Percentiles rank a stretch among this genome's conserved stretches.
Evolutionary conservation across 108 stramenopile species (phyloP).

Genomic region (Stephanodiscus triporus): DNA sequence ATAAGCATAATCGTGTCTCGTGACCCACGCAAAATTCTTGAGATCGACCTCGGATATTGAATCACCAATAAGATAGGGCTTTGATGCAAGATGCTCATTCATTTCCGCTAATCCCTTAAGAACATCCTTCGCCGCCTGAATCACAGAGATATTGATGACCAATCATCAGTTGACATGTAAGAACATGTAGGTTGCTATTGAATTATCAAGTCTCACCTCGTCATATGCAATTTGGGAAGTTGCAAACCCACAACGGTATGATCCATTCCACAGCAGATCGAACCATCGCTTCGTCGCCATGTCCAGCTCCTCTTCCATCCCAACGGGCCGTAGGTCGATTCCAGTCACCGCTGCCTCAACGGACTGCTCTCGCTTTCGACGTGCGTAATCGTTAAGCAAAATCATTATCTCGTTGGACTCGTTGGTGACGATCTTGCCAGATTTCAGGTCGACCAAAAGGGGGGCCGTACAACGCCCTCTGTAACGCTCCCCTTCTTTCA

Average conservation of each 20-base stretch:
- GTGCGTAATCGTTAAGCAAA: constrained; percentile 70
- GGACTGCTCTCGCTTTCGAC: constrained; percentile 22
- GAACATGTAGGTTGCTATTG: not conserved
- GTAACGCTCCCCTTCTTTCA: constrained; percentile 49
- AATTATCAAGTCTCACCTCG: constrained; percentile 46
- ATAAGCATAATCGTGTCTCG: constrained; percentile 84
- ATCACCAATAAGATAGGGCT: constrained; percentile 58
- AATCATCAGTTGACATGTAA: not conserved
- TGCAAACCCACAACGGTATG: constrained; percentile 87
- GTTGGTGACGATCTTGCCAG: constrained; percentile 83
- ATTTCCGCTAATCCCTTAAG: constrained; percentile 63
- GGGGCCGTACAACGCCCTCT: constrained; percentile 90
- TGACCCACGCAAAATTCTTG: constrained; percentile 74
- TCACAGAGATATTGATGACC: not conserved
- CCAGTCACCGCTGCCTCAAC: not conserved
- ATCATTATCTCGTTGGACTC: constrained; percentile 88
- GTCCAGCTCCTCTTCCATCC: constrained; percentile 64
- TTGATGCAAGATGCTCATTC: constrained; percentile 58
- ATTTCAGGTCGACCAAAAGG: constrained; percentile 76
- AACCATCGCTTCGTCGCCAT: constrained; percentile 79
- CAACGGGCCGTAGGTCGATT: constrained; percentile 78
- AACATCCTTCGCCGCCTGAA: constrained; percentile 57
- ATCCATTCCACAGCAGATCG: constrained; percentile 82
- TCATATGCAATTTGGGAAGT: constrained; percentile 87
- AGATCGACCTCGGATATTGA: constrained; percentile 79